Base-by-base conservation (phyloP, 192 early-diverging fungal species). In the Coemansia sp. region DNA sequence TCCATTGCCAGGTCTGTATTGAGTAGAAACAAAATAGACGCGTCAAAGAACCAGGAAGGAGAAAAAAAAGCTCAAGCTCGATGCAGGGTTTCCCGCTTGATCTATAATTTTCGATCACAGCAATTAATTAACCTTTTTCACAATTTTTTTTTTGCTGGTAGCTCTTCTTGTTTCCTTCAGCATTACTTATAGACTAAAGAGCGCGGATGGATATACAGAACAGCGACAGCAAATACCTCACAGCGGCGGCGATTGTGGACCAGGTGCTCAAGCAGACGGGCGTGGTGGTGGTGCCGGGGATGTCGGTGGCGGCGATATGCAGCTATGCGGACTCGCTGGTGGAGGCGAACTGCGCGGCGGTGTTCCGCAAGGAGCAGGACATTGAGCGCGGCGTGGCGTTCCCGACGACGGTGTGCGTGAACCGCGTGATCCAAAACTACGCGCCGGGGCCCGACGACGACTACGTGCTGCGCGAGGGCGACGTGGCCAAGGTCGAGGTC, bases 401-500 rank as follows among this genome's bases (percentile, higher is more conserved):
- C 57, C 95, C 95, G 27, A 94, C 95, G 8, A 90, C 87, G 56
- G 70, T 97, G 28, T 85, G 84, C 21, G 83, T 94, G 52, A 94
- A 95, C 75, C 83, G 86, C 59, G 65, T 86, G 38, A 85, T 94
- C 42, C 84, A 91, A 64, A 89, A 92, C 78, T 86, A 81, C 64
- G 86, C 92, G 19, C 92, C 93, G 8, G 56, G 85, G 6, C 58
- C 84, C 8, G 82, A 80, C 28, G 85, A 88, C 42, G 85, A 89
- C 62, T 66, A 81, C 35, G 65, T 82, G 7, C 77, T 97, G 54
- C 83, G 78, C 24, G 81, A 70, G 4, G 89, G 89, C 60, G 93
- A 95, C 66, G 82, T 97, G 42, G 93, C 95, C 62, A 95, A 95
- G 73, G 82, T 97, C 69, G 92, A 96, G 60, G 75, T 97, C 33